Base-by-base conservation (phyloP, 2,329 filamentous ascomycete genomes). In the Plenodomus biglobosus region DNA sequence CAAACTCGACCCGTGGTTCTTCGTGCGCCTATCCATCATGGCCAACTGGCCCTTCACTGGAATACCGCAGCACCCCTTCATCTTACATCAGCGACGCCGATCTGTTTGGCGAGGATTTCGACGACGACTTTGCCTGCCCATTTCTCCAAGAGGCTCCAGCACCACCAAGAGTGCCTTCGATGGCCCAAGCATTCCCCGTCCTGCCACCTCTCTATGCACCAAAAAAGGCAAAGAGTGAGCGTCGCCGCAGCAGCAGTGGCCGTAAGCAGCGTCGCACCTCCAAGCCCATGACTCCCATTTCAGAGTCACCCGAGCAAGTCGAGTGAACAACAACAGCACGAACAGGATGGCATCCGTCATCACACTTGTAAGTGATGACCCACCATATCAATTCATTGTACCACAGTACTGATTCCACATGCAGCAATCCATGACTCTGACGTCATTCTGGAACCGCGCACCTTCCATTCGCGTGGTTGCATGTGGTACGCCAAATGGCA, bases 11-110 rank as follows among this genome's bases (percentile, higher is more conserved):
- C 32, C 61, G 62, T 30, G 68, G 65, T 46, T 70, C 67, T 2
- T 59, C 69, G 5, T 74, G 71, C 59, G 71, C 72, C 38, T 74
- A 68, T 50, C 72, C 72, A 38, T 72, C 68, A 44, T 74, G 72
- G 72, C 71, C 72, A 8, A 65, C 64, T 1, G 68, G 70, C 18
- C 63, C 65, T 27, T 68, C 67, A 16, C 70, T 74, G 10, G 65
- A 64, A 43, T 66, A 68, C 52, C 64, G 65, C 56, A 68, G 60
- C 58, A 56, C 66, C 3, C 70, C 72, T 18, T 70, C 66, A 47
- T 71, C 72, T 50, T 74, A 70, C 64, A 73, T 74, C 59, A 71
- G 67, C 46, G 71, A 74, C 57, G 70, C 59, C 40, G 72, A 74
- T 50, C 68, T 74, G 44, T 73, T 74, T 51, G 66, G 66, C 30